phyloP scores from a whole-genome alignment of 345 rosid species.

The Melaleuca quinquenervia region DNA sequence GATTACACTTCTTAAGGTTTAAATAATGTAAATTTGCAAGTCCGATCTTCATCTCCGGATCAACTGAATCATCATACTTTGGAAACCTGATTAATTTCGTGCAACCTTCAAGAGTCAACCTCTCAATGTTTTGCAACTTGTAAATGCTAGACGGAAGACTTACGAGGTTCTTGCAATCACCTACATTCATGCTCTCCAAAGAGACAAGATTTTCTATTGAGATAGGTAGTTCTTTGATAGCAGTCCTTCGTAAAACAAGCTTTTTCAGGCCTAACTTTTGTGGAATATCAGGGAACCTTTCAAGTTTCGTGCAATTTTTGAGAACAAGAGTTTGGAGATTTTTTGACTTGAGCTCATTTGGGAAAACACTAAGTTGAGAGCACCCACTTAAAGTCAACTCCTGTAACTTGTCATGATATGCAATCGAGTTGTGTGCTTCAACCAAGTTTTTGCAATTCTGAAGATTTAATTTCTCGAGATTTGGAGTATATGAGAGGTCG shows the following conservation, averaged over 20 bases:
- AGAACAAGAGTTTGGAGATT: background rate
- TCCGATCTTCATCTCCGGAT: too few relatives aligned
- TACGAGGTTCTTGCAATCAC: background rate
- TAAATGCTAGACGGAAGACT: background rate
- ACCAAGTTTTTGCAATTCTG: background rate
- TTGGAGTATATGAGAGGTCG: background rate
- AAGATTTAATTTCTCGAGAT: background rate
- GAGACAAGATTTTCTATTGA: background rate
- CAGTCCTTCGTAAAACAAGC: fast-evolving
- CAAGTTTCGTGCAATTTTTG: background rate
- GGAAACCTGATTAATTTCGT: background rate
- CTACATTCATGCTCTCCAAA: fast-evolving
- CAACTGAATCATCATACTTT: background rate
- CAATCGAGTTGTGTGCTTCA: background rate
- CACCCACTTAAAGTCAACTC: background rate
- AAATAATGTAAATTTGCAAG: fast-evolving
- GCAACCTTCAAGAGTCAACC: background rate
- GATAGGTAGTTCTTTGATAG: background rate
- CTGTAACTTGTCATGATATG: background rate
- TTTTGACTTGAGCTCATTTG: background rate
- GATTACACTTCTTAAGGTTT: too few relatives aligned
- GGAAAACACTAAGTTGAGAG: background rate
- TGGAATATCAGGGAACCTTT: background rate
- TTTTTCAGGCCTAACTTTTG: background rate
- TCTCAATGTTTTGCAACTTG: background rate